Evolutionary conservation across 169 alveolate species (phyloP).

Genomic region (Plasmodium blacklocki): DNA sequence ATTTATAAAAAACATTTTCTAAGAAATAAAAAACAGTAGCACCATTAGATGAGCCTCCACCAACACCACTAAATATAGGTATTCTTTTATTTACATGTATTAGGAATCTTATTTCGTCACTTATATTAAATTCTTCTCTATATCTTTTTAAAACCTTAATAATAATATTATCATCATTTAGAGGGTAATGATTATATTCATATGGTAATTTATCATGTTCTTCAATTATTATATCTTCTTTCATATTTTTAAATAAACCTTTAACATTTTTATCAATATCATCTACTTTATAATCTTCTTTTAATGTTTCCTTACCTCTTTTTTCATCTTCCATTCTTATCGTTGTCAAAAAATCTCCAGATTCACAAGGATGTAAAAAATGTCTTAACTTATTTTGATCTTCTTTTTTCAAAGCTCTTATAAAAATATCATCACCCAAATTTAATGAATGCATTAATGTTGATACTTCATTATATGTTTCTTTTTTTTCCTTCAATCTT

Average conservation of each 20-base stretch:
- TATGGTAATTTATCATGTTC: background rate
- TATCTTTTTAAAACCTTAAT: conserved; percentile 59
- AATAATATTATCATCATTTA: conserved; percentile 67
- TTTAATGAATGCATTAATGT: conserved; percentile 66
- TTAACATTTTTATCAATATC: background rate
- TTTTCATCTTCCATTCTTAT: conserved; percentile 8
- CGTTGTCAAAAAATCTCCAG: conserved; percentile 60
- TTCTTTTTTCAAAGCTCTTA: conserved; percentile 38
- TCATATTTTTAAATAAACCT: background rate
- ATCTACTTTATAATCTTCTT: conserved; percentile 4
- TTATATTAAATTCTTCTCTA: conserved; percentile 49
- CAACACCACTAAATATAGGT: conserved; percentile 84
- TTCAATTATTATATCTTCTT: background rate
- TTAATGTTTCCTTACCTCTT: background rate
- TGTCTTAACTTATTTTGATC: conserved; percentile 32
- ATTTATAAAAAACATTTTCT: conserved; percentile 58
- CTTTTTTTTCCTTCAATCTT: conserved; percentile 46
- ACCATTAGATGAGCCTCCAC: conserved; percentile 87
- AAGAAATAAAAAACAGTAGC: conserved; percentile 77
- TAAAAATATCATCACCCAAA: conserved; percentile 69
- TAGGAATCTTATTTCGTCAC: conserved; percentile 72
- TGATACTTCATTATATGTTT: conserved; percentile 43
- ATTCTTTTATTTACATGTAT: conserved; percentile 78
- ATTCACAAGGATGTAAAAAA: conserved; percentile 30
- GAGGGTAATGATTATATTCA: conserved; percentile 40